phyloP scores from a whole-genome alignment of 306 rosid species.

The Ormosia semicastrata region DNA sequence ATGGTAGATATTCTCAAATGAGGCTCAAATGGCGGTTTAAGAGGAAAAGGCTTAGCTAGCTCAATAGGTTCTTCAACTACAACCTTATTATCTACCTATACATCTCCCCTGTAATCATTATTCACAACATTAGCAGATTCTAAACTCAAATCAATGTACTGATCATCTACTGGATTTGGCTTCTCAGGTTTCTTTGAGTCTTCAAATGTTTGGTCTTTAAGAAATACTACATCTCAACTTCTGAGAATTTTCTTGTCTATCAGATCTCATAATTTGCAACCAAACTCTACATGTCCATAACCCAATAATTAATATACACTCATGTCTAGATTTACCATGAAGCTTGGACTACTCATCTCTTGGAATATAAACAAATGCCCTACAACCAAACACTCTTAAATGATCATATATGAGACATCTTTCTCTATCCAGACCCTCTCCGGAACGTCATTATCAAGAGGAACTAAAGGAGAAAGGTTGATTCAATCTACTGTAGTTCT shows the following conservation, averaged over 20 bases:
- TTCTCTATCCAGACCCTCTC: background rate
- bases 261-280: background rate
- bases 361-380: background rate
- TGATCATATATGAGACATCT: too few relatives aligned
- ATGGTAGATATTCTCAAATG: background rate
- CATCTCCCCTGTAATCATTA: background rate
- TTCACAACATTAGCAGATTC: background rate
- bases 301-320: background rate
- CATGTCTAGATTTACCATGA: background rate
- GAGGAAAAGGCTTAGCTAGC: background rate
- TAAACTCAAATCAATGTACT: background rate
- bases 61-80: background rate
- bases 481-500: background rate
- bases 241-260: background rate
- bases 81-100: background rate
- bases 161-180: background rate
- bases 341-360: background rate
- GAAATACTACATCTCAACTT: background rate
- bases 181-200: background rate
- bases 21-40: background rate
- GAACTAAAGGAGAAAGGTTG: background rate
- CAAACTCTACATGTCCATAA: background rate
- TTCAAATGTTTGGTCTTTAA: background rate
- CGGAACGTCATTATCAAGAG: background rate
- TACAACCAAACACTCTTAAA: too few relatives aligned